phyloP scores from a whole-genome alignment of 1,284 basidiomycete species.

The Apiotrichum laibachii region DNA sequence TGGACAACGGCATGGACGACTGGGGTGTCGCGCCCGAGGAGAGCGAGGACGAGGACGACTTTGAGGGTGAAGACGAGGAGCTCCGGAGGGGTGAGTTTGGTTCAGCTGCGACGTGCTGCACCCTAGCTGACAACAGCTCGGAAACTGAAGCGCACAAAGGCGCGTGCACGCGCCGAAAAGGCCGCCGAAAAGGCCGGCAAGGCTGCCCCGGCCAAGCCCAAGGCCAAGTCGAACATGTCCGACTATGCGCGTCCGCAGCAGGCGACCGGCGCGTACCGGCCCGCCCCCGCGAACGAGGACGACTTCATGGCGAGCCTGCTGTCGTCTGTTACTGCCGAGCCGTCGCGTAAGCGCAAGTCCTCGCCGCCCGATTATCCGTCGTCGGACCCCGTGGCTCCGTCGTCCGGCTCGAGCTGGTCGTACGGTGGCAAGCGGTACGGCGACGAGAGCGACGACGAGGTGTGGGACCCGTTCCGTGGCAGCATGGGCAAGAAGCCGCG shows the following conservation, averaged over 20 bases:
- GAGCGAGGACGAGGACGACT: conserved; percentile 50
- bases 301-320: conserved; percentile 81
- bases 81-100: conserved; percentile 36
- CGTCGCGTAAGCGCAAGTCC: conserved; percentile 66
- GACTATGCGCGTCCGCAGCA: conserved; percentile 53
- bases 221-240: conserved; percentile 50
- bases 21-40: conserved; percentile 63
- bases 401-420: conserved; percentile 57
- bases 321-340: conserved; percentile 38
- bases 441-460: conserved; percentile 51
- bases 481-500: conserved; percentile 44
- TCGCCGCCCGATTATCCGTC: conserved; percentile 55
- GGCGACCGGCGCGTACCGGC: conserved; percentile 68
- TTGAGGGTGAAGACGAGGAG: conserved; percentile 51
- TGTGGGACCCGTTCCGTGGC: conserved; percentile 32
- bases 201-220: conserved; percentile 38
- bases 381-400: conserved; percentile 36
- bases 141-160: conserved; percentile 37
- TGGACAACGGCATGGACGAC: conserved; percentile 94
- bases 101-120: neutral
- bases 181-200: conserved; percentile 19
- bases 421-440: conserved; percentile 33
- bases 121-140: conserved; percentile 29
- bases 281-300: conserved; percentile 71
- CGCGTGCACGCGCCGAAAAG: conserved; percentile 21